These are phyloP conservation scores for Tylopilus subfusipes DNA, from an alignment of 768 basidiomycete species.

Conservation along the genomic window DNA sequence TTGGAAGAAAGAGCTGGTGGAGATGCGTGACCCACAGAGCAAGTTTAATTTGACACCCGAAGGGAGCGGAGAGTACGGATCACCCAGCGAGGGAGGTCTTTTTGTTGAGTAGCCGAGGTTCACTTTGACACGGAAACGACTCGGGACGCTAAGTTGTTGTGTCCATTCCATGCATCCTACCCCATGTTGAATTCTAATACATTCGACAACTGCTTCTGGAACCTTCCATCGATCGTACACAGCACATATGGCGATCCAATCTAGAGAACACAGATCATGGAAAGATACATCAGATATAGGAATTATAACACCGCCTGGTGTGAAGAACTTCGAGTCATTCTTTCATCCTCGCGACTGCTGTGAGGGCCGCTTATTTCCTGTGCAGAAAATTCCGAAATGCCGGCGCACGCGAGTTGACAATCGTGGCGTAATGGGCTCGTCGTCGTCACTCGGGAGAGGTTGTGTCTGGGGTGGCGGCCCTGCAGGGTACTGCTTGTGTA, in stretches of 20 bases:
- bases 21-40: conserved; percentile 15
- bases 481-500: conserved; percentile 24
- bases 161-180: neutral
- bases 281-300: conserved; percentile 5
- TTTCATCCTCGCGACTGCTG: conserved; percentile 14
- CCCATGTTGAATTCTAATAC: neutral
- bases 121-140: neutral
- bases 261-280: conserved; percentile 7
- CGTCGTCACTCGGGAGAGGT: conserved; percentile 3
- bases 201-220: conserved; percentile 2
- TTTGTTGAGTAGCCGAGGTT: conserved; percentile 23
- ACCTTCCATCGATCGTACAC: conserved; percentile 12
- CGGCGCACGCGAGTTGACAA: conserved; percentile 16
- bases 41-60: neutral
- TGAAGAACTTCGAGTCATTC: neutral
- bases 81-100: conserved; percentile 17
- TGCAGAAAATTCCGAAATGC: conserved; percentile 39
- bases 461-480: conserved; percentile 10
- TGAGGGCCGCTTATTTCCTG: conserved; percentile 25
- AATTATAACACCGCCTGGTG: neutral
- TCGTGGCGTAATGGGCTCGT: conserved; percentile 7
- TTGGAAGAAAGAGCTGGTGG: conserved; percentile 42
- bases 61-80: neutral
- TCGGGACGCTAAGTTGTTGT: neutral
- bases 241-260: neutral